Evolutionary conservation across 805 yeast species (phyloP).

Genomic region (Suhomyces xylopsoci): DNA sequence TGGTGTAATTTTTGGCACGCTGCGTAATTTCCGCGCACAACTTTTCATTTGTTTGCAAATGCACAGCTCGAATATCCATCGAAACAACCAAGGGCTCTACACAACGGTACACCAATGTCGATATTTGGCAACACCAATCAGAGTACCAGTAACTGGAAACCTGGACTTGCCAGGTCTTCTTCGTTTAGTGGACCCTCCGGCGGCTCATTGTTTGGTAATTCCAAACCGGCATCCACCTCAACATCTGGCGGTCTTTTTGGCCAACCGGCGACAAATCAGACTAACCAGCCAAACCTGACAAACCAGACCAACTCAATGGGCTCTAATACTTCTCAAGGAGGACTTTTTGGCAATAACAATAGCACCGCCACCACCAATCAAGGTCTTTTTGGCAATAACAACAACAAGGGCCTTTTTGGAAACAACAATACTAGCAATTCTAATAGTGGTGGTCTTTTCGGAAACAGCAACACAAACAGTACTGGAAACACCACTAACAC

Average conservation of each 20-base stretch:
- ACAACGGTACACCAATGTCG: not conserved
- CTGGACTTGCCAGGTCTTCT: constrained; percentile 19
- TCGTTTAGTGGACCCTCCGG: constrained; percentile 16
- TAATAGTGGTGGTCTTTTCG: constrained; percentile 1
- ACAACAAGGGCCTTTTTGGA: constrained; percentile 4
- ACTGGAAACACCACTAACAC: constrained; percentile 1
- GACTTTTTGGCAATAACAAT: constrained; percentile 2
- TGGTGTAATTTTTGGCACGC: not conserved
- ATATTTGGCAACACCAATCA: constrained; percentile 12
- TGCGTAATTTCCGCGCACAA: not conserved
- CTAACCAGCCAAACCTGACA: not conserved
- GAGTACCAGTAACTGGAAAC: constrained; percentile 16
- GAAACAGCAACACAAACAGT: constrained; percentile 3
- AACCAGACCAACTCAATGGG: not conserved
- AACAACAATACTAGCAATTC: not conserved
- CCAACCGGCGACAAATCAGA: not conserved
- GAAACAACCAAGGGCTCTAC: not conserved
- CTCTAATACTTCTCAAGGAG: not conserved
- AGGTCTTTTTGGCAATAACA: constrained; percentile 4
- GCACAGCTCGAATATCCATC: not conserved
- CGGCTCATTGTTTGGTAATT: constrained; percentile 16
- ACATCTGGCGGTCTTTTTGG: constrained; percentile 7
- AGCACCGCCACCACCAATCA: not conserved
- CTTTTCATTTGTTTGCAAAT: not conserved
- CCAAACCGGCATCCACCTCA: constrained; percentile 12